Conservation (phyloP, 1,284 basidiomycete genomes). For the Naganishia liquefaciens region DNA sequence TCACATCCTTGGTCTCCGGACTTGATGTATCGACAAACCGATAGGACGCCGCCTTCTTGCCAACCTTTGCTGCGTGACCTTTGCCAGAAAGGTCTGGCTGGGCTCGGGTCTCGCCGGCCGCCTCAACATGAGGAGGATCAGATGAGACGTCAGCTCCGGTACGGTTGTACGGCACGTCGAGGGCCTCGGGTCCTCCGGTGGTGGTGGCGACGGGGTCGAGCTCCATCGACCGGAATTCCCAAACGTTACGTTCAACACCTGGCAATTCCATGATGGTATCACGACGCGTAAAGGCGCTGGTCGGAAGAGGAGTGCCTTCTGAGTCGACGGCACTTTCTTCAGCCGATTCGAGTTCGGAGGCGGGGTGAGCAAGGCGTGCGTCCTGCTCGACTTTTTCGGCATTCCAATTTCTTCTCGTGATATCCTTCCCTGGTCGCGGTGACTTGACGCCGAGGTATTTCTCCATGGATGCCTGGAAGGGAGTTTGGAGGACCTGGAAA, state of each 20-base stretch:
- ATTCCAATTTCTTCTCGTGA: conserved; percentile 36
- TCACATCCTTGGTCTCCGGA: neutral
- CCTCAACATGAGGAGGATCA: neutral
- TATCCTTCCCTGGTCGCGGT: conserved; percentile 23
- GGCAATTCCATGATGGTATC: conserved; percentile 28
- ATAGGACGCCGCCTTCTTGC: conserved; percentile 14
- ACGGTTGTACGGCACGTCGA: conserved; percentile 33
- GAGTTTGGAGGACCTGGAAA: conserved; percentile 42
- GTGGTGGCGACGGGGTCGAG: conserved; percentile 10
- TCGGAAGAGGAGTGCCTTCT: conserved; percentile 9
- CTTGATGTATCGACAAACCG: conserved; percentile 10
- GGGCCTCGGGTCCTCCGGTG: conserved; percentile 33
- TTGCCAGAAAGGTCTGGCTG: conserved; percentile 3
- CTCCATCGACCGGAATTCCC: conserved; percentile 49
- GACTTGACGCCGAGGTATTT: conserved; percentile 43
- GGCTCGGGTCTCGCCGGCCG: neutral
- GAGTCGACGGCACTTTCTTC: conserved; percentile 42
- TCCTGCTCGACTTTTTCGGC: conserved; percentile 37
- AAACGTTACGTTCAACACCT: conserved; percentile 45
- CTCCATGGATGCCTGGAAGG: conserved; percentile 51
- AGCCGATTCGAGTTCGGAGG: conserved; percentile 42
- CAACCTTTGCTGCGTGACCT: neutral
- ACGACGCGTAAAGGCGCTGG: conserved; percentile 26
- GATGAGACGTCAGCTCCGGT: neutral
- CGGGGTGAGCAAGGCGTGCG: conserved; percentile 37